Percentiles rank a stretch among this genome's conserved stretches.
These are phyloP conservation scores for Metarhizium brunneum DNA, from an alignment of 2,329 filamentous ascomycete species.

Conservation along the genomic window DNA sequence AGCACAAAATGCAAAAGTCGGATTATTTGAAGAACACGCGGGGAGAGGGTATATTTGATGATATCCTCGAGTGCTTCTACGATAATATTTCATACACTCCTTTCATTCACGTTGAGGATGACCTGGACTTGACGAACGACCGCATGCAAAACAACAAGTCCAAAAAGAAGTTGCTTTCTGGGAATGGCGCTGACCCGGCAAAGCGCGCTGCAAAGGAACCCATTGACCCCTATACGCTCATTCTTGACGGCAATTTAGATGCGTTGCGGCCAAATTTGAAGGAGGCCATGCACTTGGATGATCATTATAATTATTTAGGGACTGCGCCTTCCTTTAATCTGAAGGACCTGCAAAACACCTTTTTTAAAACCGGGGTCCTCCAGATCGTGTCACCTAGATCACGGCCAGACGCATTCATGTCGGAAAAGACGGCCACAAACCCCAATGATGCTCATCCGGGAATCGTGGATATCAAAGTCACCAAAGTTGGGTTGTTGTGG, in stretches of 20 bases:
- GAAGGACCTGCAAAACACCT: conserved; percentile 74
- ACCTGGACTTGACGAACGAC: conserved; percentile 69
- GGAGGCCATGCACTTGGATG: conserved; percentile 87
- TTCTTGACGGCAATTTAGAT: conserved; percentile 83
- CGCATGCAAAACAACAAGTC: conserved; percentile 62
- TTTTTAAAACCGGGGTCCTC: conserved; percentile 82
- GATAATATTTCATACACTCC: conserved; percentile 98
- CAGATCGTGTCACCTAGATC: conserved; percentile 94
- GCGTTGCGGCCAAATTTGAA: conserved; percentile 74
- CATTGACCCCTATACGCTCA: conserved; percentile 89
- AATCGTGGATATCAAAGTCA: conserved; percentile 94
- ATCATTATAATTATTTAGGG: conserved; percentile 82
- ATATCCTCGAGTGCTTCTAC: conserved; percentile 92
- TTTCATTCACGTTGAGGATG: conserved; percentile 95
- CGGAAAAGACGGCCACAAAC: conserved; percentile 74
- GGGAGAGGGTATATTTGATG: conserved; percentile 85
- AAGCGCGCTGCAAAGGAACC: conserved; percentile 67
- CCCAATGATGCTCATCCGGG: conserved; percentile 81
- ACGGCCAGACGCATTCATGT: conserved; percentile 89
- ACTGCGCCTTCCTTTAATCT: conserved; percentile 69
- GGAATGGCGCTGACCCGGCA: conserved; percentile 40
- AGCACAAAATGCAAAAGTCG: conserved; percentile 93
- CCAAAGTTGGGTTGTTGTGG: conserved; percentile 92
- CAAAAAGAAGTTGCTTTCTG: conserved; percentile 59
- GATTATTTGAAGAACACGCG: conserved; percentile 95